These are phyloP conservation scores for Reutealis trisperma DNA, from an alignment of 345 rosid genomes.

Conservation along the genomic window DNA sequence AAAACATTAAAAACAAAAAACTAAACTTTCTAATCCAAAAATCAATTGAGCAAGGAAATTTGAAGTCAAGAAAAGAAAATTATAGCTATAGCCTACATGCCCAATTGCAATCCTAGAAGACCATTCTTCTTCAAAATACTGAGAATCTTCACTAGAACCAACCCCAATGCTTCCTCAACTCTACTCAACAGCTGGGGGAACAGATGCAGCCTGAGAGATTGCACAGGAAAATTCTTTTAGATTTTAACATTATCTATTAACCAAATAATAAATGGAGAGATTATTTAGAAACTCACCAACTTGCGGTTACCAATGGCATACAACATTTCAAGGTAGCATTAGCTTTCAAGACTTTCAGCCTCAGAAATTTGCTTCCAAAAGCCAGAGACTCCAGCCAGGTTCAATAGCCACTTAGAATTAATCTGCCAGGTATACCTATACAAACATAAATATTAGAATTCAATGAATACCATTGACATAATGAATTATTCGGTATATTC, in stretches of 20 bases:
- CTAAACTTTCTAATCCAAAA: too few relatives aligned
- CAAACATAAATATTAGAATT: not conserved
- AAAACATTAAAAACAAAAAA: too few relatives aligned
- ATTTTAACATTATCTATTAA: not conserved
- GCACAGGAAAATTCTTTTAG: not conserved
- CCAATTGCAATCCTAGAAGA: conserved; percentile 23
- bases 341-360: conserved; percentile 80
- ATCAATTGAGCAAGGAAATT: too few relatives aligned
- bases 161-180: not conserved
- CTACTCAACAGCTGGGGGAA: conserved; percentile 63
- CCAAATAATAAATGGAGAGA: too few relatives aligned
- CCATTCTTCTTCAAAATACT: conserved; percentile 25
- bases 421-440: conserved; percentile 88
- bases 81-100: not conserved
- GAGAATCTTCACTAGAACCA: conserved; percentile 2
- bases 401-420: conserved; percentile 79
- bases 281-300: conserved; percentile 43
- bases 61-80: too few relatives aligned
- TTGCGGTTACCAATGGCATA: conserved; percentile 75
- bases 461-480: too few relatives aligned
- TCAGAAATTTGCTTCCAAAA: conserved; percentile 95
- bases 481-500: too few relatives aligned
- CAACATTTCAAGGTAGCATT: conserved; percentile 92
- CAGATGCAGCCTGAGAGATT: conserved; percentile 70
- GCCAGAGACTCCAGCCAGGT: conserved; percentile 82